Percentiles rank a stretch among this genome's conserved stretches.
phyloP scores from a whole-genome alignment of 2,329 filamentous ascomycete genomes.

The Zymoseptoria ardabiliae region DNA sequence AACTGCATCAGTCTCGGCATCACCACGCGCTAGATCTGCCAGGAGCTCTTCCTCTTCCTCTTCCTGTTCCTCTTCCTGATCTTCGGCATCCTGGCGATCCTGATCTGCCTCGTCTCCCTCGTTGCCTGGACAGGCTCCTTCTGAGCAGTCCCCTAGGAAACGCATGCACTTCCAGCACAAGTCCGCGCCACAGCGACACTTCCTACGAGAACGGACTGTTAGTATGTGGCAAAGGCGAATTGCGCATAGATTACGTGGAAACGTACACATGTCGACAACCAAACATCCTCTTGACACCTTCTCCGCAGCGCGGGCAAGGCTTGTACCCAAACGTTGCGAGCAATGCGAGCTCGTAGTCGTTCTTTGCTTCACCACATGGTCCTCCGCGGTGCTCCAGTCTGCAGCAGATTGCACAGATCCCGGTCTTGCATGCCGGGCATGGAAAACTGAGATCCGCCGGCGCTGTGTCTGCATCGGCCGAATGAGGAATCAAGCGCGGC shows the following conservation, averaged over 20 bases:
- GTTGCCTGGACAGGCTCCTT: no score
- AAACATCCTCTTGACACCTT: slow-evolving; percentile 42
- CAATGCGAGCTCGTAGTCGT: slow-evolving; percentile 31
- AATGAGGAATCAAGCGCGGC: slow-evolving; percentile 13
- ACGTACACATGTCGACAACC: slow-evolving; percentile 40
- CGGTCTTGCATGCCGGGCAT: slow-evolving; percentile 39
- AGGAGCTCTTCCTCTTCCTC: no score
- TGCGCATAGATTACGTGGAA: neutral
- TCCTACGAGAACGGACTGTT: slow-evolving; percentile 7
- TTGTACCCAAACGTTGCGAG: slow-evolving; percentile 43
- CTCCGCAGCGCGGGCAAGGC: slow-evolving; percentile 43
- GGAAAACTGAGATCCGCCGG: slow-evolving; percentile 18
- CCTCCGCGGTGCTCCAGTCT: slow-evolving; percentile 33
- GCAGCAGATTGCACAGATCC: slow-evolving; percentile 40
- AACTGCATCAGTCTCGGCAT: no score
- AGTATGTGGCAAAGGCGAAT: neutral
- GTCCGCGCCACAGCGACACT: slow-evolving; percentile 43
- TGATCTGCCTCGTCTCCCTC: no score
- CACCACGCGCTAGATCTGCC: no score
- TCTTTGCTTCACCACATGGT: slow-evolving; percentile 32
- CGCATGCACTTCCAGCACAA: slow-evolving; percentile 43
- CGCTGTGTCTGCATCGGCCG: no score
- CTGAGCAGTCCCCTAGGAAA: slow-evolving; percentile 28
- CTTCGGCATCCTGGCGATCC: no score
- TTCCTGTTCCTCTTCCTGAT: no score